phyloP scores from a whole-genome alignment of 2,329 filamentous ascomycete genomes.

The Aspergillus luchuensis region DNA sequence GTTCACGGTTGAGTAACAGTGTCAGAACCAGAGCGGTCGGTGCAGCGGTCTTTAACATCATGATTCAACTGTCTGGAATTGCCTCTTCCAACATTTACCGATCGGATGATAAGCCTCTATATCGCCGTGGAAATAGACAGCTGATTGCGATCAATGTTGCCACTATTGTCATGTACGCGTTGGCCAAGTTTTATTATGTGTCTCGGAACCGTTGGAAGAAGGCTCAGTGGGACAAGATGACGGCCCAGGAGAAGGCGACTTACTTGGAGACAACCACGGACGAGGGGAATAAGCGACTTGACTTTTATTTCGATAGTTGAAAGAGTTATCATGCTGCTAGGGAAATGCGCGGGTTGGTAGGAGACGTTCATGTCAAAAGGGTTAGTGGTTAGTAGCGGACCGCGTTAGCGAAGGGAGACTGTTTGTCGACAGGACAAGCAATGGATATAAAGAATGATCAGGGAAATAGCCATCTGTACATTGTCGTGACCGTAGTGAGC shows the following conservation, averaged over 20 bases:
- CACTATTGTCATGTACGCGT: constrained; percentile 53
- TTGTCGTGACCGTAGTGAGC: too few species aligned
- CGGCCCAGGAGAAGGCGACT: constrained; percentile 49
- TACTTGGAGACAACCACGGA: constrained; percentile 56
- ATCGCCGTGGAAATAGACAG: constrained; percentile 54
- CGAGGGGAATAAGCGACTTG: constrained; percentile 56
- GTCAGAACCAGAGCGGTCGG: constrained; percentile 41
- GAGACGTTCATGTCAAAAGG: too few species aligned
- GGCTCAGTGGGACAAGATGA: constrained; percentile 49
- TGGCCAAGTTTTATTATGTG: constrained; percentile 35
- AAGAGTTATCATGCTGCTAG: background rate
- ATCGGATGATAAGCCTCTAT: constrained; percentile 55
- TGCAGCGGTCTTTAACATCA: constrained; percentile 45
- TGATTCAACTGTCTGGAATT: constrained; percentile 38
- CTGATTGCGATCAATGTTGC: constrained; percentile 52
- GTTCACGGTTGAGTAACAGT: constrained; percentile 37
- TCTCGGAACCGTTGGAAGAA: constrained; percentile 37
- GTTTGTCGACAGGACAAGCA: too few species aligned
- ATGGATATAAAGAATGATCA: too few species aligned
- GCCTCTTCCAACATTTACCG: constrained; percentile 32
- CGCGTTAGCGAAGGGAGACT: too few species aligned
- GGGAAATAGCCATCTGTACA: too few species aligned
- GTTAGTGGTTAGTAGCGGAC: too few species aligned
- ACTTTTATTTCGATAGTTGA: constrained; percentile 57
- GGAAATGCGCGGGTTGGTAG: too few species aligned